phyloP scores from a whole-genome alignment of 176 grass and related monocot species.

The Hordeum vulgare region DNA sequence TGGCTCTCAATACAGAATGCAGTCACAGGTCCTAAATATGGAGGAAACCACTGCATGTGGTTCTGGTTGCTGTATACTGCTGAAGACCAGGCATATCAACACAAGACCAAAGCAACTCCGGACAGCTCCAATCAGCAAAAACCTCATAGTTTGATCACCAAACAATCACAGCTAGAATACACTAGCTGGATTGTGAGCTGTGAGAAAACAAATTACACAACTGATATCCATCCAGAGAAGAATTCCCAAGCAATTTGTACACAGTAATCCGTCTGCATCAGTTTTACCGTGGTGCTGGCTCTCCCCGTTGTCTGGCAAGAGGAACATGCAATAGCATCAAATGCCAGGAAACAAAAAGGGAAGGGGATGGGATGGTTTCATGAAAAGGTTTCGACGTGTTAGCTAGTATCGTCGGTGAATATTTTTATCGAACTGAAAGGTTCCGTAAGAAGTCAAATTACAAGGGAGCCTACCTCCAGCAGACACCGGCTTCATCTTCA shows the following conservation, averaged over 20 bases:
- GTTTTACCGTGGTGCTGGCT: slow-evolving; percentile 24
- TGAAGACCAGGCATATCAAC: slow-evolving; percentile 46
- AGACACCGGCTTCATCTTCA: slow-evolving; percentile 52
- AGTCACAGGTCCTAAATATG: slow-evolving; percentile 35
- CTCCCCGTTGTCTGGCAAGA: slow-evolving; percentile 67
- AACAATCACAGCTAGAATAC: slow-evolving; percentile 41
- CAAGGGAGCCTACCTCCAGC: slow-evolving; percentile 62
- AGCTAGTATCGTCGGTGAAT: background rate
- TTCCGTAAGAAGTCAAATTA: slow-evolving; percentile 26
- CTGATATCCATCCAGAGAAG: slow-evolving; percentile 34
- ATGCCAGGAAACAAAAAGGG: slow-evolving; percentile 25
- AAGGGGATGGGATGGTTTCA: slow-evolving; percentile 13
- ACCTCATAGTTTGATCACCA: slow-evolving; percentile 35
- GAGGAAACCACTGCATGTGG: slow-evolving; percentile 30
- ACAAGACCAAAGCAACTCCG: slow-evolving; percentile 57
- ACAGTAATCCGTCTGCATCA: slow-evolving; percentile 40
- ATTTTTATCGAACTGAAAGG: slow-evolving; percentile 4
- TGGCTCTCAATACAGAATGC: slow-evolving; percentile 44
- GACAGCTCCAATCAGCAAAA: slow-evolving; percentile 66
- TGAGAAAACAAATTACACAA: slow-evolving; percentile 34
- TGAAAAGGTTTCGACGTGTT: slow-evolving; percentile 7
- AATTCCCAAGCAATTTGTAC: slow-evolving; percentile 44
- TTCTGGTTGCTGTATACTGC: slow-evolving; percentile 38
- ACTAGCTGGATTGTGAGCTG: slow-evolving; percentile 32
- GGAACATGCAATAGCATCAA: slow-evolving; percentile 72